Evolutionary conservation across 768 basidiomycete species (phyloP).

Genomic region (Termitomyces sp.): DNA sequence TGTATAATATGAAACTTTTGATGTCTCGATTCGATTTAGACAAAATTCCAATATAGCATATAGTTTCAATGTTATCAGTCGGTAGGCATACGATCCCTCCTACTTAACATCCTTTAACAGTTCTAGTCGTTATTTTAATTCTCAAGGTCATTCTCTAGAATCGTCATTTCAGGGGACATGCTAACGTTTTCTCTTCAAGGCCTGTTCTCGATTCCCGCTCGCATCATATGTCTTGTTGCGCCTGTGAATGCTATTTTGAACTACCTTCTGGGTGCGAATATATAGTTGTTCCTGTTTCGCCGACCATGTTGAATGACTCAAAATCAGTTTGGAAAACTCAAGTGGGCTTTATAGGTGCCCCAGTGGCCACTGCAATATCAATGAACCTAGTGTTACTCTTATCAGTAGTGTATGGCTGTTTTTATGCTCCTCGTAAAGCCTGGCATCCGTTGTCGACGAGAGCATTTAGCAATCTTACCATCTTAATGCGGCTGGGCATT

Average conservation of each 20-base stretch:
- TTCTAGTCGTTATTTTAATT: constrained; percentile 68
- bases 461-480: constrained; percentile 60
- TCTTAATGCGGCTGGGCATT: constrained; percentile 68
- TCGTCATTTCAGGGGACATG: not conserved
- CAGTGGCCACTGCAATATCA: constrained; percentile 79
- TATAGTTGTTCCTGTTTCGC: not conserved
- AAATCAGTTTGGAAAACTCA: constrained; percentile 68
- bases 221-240: constrained; percentile 73
- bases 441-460: constrained; percentile 72
- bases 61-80: constrained; percentile 42
- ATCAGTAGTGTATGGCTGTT: constrained; percentile 57
- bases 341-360: constrained; percentile 89
- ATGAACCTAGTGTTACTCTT: constrained; percentile 70
- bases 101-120: not conserved
- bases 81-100: constrained; percentile 20
- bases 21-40: not conserved
- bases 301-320: not conserved
- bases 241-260: constrained; percentile 82
- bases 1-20: not conserved
- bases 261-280: constrained; percentile 47
- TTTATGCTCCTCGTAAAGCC: constrained; percentile 58
- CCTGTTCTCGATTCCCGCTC: constrained; percentile 81
- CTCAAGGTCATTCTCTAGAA: constrained; percentile 48
- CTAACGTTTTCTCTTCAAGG: constrained; percentile 29
- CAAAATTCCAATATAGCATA: constrained; percentile 28